Percentiles rank a stretch among this genome's conserved stretches.
Conservation (phyloP, 192 early-diverging fungal genomes). For the Phlyctochytrium bullatum region DNA sequence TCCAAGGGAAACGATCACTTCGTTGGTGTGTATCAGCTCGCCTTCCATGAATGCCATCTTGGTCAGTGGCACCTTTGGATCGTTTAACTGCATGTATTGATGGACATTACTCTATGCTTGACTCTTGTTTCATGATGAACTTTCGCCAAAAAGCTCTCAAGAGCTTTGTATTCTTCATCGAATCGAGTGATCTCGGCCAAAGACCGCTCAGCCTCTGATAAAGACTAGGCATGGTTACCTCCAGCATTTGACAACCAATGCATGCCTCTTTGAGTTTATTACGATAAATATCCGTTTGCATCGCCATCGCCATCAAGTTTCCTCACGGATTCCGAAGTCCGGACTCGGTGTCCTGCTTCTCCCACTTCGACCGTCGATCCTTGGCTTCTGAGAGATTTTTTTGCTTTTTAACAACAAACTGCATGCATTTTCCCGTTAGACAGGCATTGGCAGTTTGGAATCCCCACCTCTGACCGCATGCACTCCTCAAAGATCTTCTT, state of each 20-base stretch:
- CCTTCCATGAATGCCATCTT: conserved; percentile 88
- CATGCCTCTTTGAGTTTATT: not conserved
- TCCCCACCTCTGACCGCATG: conserved; percentile 1
- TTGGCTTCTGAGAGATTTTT: not conserved
- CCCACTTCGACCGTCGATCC: not conserved
- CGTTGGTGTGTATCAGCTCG: conserved; percentile 87
- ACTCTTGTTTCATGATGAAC: not conserved
- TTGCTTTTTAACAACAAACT: not conserved
- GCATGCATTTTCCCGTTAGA: too few species aligned
- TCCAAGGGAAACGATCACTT: conserved; percentile 82
- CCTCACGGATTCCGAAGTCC: not conserved
- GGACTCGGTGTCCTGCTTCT: not conserved
- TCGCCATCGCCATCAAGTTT: not conserved
- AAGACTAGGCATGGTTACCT: too few species aligned
- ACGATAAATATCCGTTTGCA: not conserved
- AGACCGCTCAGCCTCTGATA: not conserved
- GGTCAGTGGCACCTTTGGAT: conserved; percentile 72
- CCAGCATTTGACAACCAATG: not conserved
- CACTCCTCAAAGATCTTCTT: conserved; percentile 5
- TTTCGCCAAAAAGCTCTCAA: not conserved
- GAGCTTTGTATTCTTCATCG: not conserved
- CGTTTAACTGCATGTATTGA: not conserved
- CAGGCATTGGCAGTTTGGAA: not conserved
- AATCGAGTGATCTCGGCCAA: too few species aligned
- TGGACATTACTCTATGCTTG: not conserved